Base-by-base conservation (phyloP, 371 early-diverging fungal genomes). In the Rhizopus microsporus region DNA sequence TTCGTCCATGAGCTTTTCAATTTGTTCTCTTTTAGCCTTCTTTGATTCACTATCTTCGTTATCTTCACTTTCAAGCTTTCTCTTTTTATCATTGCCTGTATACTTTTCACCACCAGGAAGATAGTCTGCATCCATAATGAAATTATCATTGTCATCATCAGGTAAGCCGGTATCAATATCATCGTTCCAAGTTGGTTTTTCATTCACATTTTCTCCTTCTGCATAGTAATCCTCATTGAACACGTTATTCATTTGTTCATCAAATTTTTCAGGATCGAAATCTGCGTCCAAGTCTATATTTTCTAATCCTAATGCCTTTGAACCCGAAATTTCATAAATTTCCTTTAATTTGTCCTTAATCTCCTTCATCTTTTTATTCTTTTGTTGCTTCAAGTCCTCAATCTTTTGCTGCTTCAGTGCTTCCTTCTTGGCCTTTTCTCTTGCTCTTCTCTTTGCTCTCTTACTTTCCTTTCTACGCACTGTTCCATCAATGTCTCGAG, bases 51-150 rank as follows among this genome's bases (percentile, higher is more conserved):
- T 42, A 49, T 42, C 47, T 29, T 30, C 16, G 7, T 34, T n/a
- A 5, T 54, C 54, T 7, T 15, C 62, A n/a, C 5, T 7, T 12
- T 40, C 33, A 1, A 16, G 10, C 6, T 31, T 30, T 15, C 34
- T 23, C 13, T 47, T 39, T 16, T 3, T 31, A 29, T 29, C 40
- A 32, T 37, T 30, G 12, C 70, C 57, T 37, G 45, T 57, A 5
- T 68, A 58, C 55, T 71, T 75, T 34, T 63, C 84, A 16, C 87
- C 90, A 34, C 85, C 91, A 23, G 92, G 92, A 56, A 93, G 60
- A 54, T 89, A 93, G 61, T 94, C 94, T 0, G 93, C 94, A 64
- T 94, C 93, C 94, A 93, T 95, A 60, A 85, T 86, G 58, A 91
- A 76, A 51, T 87, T 86, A 23, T 23, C 23, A 23, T 23, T 23